Percentiles rank a stretch among this genome's conserved stretches.
These are phyloP conservation scores for Adansonia madagascariensis DNA, from an alignment of 441 rosid genomes.

Conservation along the genomic window DNA sequence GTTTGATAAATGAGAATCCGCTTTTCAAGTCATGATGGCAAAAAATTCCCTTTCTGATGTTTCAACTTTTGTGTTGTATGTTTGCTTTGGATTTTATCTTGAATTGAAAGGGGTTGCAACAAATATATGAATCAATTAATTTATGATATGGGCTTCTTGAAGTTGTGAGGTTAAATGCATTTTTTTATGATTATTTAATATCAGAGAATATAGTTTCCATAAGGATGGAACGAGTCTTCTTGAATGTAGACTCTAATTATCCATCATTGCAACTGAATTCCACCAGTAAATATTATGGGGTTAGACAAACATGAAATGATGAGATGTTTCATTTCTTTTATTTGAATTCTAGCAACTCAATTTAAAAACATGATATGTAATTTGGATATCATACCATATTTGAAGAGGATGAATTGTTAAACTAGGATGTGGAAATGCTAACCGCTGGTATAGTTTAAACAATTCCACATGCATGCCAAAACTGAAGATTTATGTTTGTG, in stretches of 20 bases:
- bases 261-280: slow-evolving; percentile 1
- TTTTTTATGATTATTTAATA: slow-evolving; percentile 6
- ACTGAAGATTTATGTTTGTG: not conserved
- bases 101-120: slow-evolving; percentile 9
- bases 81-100: not conserved
- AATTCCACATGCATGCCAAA: not conserved
- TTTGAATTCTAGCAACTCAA: slow-evolving; percentile 10
- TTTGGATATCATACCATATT: slow-evolving; percentile 13
- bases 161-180: slow-evolving; percentile 5
- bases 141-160: not conserved
- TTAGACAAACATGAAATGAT: slow-evolving; percentile 13
- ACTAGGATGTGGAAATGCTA: not conserved
- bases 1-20: slow-evolving; percentile 6
- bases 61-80: slow-evolving; percentile 10
- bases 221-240: not conserved
- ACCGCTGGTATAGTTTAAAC: slow-evolving; percentile 12
- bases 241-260: not conserved
- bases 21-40: slow-evolving; percentile 2
- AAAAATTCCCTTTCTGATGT: slow-evolving; percentile 8
- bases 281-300: not conserved
- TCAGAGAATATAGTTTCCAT: slow-evolving; percentile 12
- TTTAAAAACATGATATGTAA: not conserved
- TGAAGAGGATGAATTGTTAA: slow-evolving; percentile 5
- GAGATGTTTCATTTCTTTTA: not conserved
- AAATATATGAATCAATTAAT: not conserved